Base-by-base conservation (phyloP, 441 rosid species). In the Isatis lusitanica region DNA sequence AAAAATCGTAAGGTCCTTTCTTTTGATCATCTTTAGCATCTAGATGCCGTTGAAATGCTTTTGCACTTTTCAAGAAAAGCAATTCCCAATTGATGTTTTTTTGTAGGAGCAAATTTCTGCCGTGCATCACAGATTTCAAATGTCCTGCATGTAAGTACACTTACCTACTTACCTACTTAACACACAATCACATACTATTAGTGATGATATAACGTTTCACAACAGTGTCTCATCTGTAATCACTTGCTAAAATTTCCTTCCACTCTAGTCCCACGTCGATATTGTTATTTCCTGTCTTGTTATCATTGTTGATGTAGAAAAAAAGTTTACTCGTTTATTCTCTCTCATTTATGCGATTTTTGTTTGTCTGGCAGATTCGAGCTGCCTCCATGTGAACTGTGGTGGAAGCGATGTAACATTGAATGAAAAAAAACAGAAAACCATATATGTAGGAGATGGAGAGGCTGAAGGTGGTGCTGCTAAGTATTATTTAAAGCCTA, bases 81-180 rank as follows among this genome's bases (percentile, higher is more conserved):
- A 24, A 31, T 60, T 67, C 47, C 46, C 36, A 36, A 51, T 4
- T 71, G 59, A 58, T 76, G 24, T 70, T 71, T 66, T 71, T 66
- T 46, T 75, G 71, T 65, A 88, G 90, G 60, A 69, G 80, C 69
- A 82, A 73, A 59, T 73, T 70, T 80, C 84, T 85, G 76, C 86
- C 95, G 18, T 93, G 98, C 83, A 50, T 71, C 75, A 78, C 80
- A 62, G 80, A 85, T 62, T 84, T 88, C 70, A 74, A 74, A 50
- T 93, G 98, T 73, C 87, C 84, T 42, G 75, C 13, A 62, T 85
- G 98, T 93, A 85, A 84, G 95, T 81, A 55, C 61, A 38, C 63
- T 53, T 75, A 42, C 63, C 43, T 66, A 38, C 63, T 53, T 75
- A 42, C 63, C 43, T 66, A 73, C 43, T 15, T 24, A 36, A 35